Percentiles rank a stretch among this genome's conserved stretches.
These are phyloP conservation scores for Venturia nashicola DNA, from an alignment of 2,329 filamentous ascomycete species.

Conservation along the genomic window DNA sequence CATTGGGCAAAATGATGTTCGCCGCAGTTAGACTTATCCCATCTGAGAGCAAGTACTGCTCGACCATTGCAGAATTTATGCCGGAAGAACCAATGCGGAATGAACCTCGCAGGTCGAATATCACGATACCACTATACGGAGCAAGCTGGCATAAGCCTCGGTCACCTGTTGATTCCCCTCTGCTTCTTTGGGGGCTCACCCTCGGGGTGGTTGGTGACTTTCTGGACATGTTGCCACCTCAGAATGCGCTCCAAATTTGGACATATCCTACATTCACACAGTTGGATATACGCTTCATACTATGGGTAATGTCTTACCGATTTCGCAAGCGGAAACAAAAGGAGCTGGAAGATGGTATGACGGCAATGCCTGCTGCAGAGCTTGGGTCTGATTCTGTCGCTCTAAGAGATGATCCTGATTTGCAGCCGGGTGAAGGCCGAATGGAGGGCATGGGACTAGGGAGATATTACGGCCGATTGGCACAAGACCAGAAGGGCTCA, in stretches of 20 bases:
- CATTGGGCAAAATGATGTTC: slow-evolving; percentile 56
- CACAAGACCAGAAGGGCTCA: slow-evolving; percentile 24
- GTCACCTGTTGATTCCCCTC: slow-evolving; percentile 29
- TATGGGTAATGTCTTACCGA: slow-evolving; percentile 32
- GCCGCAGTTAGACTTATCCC: slow-evolving; percentile 51
- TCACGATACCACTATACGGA: slow-evolving; percentile 13
- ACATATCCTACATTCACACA: slow-evolving; percentile 57
- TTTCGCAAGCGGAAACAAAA: slow-evolving; percentile 19
- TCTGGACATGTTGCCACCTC: slow-evolving; percentile 53
- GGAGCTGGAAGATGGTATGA: slow-evolving; percentile 16
- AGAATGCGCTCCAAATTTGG: slow-evolving; percentile 50
- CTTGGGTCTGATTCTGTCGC: slow-evolving; percentile 17
- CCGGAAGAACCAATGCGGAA: slow-evolving; percentile 14
- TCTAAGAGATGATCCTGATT: slow-evolving; percentile 10
- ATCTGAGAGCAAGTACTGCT: slow-evolving; percentile 41
- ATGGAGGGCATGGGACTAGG: slow-evolving; percentile 30
- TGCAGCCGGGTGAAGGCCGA: slow-evolving; percentile 20
- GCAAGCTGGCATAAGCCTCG: slow-evolving; percentile 17
- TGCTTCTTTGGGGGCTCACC: slow-evolving; percentile 57
- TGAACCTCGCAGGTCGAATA: slow-evolving; percentile 12
- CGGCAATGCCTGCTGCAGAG: slow-evolving; percentile 14
- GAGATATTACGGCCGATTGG: slow-evolving; percentile 22
- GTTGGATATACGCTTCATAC: slow-evolving; percentile 45
- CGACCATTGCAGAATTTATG: slow-evolving; percentile 38
- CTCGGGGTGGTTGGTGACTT: slow-evolving; percentile 56